Base-by-base conservation (phyloP, 2,329 filamentous ascomycete genomes). In the Acrocalymma vagum region DNA sequence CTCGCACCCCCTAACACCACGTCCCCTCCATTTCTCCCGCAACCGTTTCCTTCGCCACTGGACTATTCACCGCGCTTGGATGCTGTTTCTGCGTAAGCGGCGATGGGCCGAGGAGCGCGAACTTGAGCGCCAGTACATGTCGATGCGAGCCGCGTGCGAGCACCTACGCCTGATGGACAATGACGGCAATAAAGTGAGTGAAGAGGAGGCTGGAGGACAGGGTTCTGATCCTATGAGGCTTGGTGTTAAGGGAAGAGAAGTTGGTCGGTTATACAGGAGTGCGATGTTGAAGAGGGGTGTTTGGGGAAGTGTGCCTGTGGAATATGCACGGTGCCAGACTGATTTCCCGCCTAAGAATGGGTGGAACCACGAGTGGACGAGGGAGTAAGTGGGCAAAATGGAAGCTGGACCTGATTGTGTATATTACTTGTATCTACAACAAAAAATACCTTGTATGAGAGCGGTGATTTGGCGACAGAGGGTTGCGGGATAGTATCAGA, bases 1-100 rank as follows among this genome's bases (percentile, higher is more conserved):
- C 56, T 73, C 80, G 60, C 86, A 89, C 69, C 84, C 85, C 2
- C 72, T 80, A 20, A 87, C 83, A 6, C 86, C 85, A 0, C 83
- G 85, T 9, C 92, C 94, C 1, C 82, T 99, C 53, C 87, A 90
- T 60, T 92, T 97, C 81, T 90, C 84, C 26, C 90, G 93, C 58
- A 88, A 87, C 71, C 86, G 94, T 41, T 82, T 85, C 72, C 84
- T 99, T 52, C 89, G 94, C 30, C 94, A 99, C 79, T 99, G 94
- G 94, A 97, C 94, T 35, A 97, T 99, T 72, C 92, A 97, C 78
- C 91, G 94, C 59, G 93, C 93, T 15, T 97, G 92, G 90, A 80
- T 89, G 61, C 79, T 97, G 20, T 87, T 87, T 73, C 84, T 86
- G 60, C 81, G 85, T 56, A 82, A 88, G 66, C 80, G 85, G 60